Conservation (phyloP, 768 basidiomycete genomes). For the Lactarius evosmus region DNA sequence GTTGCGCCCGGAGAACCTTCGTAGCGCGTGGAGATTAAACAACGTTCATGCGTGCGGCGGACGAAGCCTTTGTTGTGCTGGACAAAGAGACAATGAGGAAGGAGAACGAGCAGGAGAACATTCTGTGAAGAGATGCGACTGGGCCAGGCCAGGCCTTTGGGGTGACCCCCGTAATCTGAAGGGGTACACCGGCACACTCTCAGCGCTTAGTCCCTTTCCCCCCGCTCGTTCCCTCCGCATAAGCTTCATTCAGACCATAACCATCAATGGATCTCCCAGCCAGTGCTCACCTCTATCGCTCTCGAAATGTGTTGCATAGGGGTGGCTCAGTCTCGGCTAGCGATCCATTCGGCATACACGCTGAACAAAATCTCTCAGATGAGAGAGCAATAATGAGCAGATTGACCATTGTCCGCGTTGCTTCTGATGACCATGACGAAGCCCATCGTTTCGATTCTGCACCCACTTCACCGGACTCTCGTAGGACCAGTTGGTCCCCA, state of each 20-base stretch:
- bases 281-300: not conserved
- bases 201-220: not conserved
- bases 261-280: slow-evolving; percentile 13
- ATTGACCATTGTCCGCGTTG: slow-evolving; percentile 25
- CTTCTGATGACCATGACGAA: slow-evolving; percentile 14
- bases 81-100: slow-evolving; percentile 7
- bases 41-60: slow-evolving; percentile 1
- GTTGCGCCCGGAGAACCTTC: slow-evolving; percentile 16
- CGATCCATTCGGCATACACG: slow-evolving; percentile 26
- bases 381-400: slow-evolving; percentile 25
- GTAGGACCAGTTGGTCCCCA: slow-evolving; percentile 11
- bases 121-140: slow-evolving; percentile 22
- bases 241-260: not conserved
- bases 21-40: slow-evolving; percentile 20
- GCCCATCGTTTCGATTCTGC: not conserved
- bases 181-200: not conserved
- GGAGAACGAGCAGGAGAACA: slow-evolving; percentile 12
- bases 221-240: not conserved
- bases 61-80: slow-evolving; percentile 10
- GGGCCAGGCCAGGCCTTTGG: not conserved
- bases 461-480: slow-evolving; percentile 11
- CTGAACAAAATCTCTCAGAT: slow-evolving; percentile 16
- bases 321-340: slow-evolving; percentile 24
- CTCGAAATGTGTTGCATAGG: slow-evolving; percentile 10
- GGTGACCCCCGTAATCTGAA: not conserved